phyloP scores from a whole-genome alignment of 2,329 filamentous ascomycete species.

The Xylariaceae sp. region DNA sequence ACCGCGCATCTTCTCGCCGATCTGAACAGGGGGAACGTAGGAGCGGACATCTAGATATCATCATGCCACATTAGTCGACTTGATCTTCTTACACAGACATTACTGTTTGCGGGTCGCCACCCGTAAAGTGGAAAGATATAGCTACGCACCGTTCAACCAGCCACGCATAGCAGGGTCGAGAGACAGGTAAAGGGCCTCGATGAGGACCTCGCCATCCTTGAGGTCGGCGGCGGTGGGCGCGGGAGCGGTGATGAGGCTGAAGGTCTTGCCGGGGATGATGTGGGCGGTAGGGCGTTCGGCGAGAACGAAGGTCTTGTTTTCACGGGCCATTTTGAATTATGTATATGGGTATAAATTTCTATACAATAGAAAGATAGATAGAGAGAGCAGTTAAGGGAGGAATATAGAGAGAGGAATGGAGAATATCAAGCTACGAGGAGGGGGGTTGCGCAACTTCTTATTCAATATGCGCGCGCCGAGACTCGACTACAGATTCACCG shows the following conservation, averaged over 20 bases:
- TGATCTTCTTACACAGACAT: too few species aligned
- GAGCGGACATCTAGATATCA: constrained; percentile 41
- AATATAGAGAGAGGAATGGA: not conserved
- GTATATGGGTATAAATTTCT: not conserved
- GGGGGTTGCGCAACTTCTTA: too few species aligned
- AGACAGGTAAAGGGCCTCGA: constrained; percentile 58
- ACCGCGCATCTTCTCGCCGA: constrained; percentile 65
- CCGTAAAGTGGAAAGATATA: not conserved
- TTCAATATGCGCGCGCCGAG: too few species aligned
- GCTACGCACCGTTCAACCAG: constrained; percentile 55
- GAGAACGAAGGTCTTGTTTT: constrained; percentile 52
- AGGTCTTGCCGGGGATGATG: constrained; percentile 62
- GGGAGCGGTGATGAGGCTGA: constrained; percentile 47
- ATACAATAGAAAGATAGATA: not conserved
- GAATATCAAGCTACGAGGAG: too few species aligned
- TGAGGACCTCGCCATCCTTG: constrained; percentile 59
- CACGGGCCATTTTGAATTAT: constrained; percentile 36
- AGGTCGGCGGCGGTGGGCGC: constrained; percentile 49
- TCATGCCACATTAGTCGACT: not conserved
- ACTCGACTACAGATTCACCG: too few species aligned
- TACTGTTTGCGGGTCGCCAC: too few species aligned
- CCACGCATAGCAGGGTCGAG: constrained; percentile 73
- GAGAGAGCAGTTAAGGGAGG: not conserved
- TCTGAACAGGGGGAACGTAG: constrained; percentile 63
- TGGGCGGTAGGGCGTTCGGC: constrained; percentile 56